phyloP scores from a whole-genome alignment of 2,329 filamentous ascomycete species.

The Beauveria scarabaeidicola region DNA sequence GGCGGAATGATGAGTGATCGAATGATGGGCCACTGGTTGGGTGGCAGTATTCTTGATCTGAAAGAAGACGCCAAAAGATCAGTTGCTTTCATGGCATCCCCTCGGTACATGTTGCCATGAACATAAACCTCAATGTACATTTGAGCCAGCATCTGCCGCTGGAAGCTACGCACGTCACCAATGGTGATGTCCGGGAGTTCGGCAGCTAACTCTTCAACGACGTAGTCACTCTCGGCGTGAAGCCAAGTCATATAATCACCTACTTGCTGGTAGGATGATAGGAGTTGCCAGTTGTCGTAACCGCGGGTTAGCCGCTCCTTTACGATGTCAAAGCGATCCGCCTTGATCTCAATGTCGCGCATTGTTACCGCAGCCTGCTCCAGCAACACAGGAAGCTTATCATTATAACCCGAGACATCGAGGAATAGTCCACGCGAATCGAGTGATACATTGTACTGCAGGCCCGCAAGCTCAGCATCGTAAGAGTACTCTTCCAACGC shows the following conservation, averaged over 20 bases:
- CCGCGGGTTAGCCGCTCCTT: slow-evolving; percentile 73
- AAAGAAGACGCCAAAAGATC: slow-evolving; percentile 73
- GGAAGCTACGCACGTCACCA: slow-evolving; percentile 68
- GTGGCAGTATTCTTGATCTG: slow-evolving; percentile 63
- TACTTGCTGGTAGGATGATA: slow-evolving; percentile 84
- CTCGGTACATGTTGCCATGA: slow-evolving; percentile 90
- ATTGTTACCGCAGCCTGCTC: slow-evolving; percentile 82
- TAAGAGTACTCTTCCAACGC: slow-evolving; percentile 90
- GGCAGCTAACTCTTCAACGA: slow-evolving; percentile 69
- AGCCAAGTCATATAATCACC: slow-evolving; percentile 76
- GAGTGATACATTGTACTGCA: slow-evolving; percentile 71
- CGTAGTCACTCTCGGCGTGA: slow-evolving; percentile 64
- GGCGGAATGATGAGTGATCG: slow-evolving; percentile 70
- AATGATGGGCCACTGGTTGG: slow-evolving; percentile 69
- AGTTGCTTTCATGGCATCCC: slow-evolving; percentile 80
- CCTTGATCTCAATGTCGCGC: slow-evolving; percentile 71
- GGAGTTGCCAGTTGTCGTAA: slow-evolving; percentile 79
- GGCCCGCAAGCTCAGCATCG: slow-evolving; percentile 84
- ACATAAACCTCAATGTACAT: slow-evolving; percentile 80
- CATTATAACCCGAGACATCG: slow-evolving; percentile 84
- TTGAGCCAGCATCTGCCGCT: slow-evolving; percentile 71
- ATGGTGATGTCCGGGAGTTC: slow-evolving; percentile 69
- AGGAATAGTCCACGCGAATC: slow-evolving; percentile 68
- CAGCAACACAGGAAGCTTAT: slow-evolving; percentile 84
- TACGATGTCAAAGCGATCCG: slow-evolving; percentile 85